phyloP scores from a whole-genome alignment of 2,329 filamentous ascomycete genomes.

The Aspergillus pseudoviridinutans region DNA sequence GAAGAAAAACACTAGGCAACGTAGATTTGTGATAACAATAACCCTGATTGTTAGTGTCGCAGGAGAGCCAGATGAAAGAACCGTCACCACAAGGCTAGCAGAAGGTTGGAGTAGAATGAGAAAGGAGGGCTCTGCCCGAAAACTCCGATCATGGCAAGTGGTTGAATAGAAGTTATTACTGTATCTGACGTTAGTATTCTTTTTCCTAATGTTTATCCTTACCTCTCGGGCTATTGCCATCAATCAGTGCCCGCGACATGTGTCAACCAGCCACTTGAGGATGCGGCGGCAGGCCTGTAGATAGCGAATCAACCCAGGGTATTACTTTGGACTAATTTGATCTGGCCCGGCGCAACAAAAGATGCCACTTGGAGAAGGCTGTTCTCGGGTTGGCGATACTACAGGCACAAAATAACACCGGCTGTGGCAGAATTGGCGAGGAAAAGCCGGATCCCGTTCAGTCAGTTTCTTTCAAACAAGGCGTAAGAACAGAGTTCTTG shows the following conservation, averaged over 20 bases:
- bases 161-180: background rate
- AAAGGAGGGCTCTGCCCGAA: background rate
- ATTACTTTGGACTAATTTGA: background rate
- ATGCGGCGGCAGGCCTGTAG: background rate
- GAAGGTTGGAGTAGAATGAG: background rate
- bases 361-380: background rate
- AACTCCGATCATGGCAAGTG: background rate
- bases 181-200: background rate
- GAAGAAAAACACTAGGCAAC: background rate
- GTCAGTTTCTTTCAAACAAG: constrained; percentile 5
- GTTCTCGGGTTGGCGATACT: constrained; percentile 14
- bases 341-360: background rate
- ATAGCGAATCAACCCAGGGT: background rate
- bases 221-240: background rate
- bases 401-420: constrained; percentile 16
- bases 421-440: constrained; percentile 17
- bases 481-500: constrained; percentile 13
- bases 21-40: background rate
- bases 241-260: background rate
- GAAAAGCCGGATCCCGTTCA: background rate
- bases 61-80: background rate
- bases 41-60: background rate
- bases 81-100: background rate
- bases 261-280: background rate
- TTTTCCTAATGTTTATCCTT: background rate